Percentiles rank a stretch among this genome's conserved stretches.
These are phyloP conservation scores for Colletotrichum caudatum DNA, from an alignment of 2,329 filamentous ascomycete genomes.

Conservation along the genomic window DNA sequence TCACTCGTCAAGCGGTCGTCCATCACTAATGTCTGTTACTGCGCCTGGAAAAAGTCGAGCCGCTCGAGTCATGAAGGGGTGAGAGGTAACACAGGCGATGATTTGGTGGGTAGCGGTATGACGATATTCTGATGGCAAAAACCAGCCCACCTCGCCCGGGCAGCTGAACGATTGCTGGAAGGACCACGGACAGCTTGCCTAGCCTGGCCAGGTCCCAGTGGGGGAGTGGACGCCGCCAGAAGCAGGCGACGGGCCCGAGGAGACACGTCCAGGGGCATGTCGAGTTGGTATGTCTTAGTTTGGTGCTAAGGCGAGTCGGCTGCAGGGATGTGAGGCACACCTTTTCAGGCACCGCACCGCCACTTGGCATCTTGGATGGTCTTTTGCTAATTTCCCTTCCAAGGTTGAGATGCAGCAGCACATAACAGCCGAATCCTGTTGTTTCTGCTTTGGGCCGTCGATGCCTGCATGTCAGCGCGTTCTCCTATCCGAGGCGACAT, in stretches of 20 bases:
- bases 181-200: slow-evolving; percentile 21
- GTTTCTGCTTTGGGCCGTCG: slow-evolving; percentile 23
- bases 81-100: slow-evolving; percentile 32
- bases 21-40: slow-evolving; percentile 20
- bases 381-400: slow-evolving; percentile 41
- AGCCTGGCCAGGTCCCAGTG: slow-evolving; percentile 22
- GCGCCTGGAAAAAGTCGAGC: slow-evolving; percentile 18
- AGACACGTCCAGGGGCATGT: slow-evolving; percentile 27
- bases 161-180: slow-evolving; percentile 25
- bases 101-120: slow-evolving; percentile 34
- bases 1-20: slow-evolving; percentile 2
- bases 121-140: slow-evolving; percentile 35
- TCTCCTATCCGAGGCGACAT: slow-evolving; percentile 1
- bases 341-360: slow-evolving; percentile 37
- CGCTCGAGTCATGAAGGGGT: slow-evolving; percentile 26
- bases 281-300: slow-evolving; percentile 34
- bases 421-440: slow-evolving; percentile 33
- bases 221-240: slow-evolving; percentile 20
- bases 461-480: slow-evolving; percentile 22
- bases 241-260: slow-evolving; percentile 9
- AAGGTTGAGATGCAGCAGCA: slow-evolving; percentile 40
- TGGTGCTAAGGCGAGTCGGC: slow-evolving; percentile 35
- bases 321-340: slow-evolving; percentile 39
- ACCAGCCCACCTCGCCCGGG: slow-evolving; percentile 15
- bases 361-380: slow-evolving; percentile 39